These are phyloP conservation scores for Trypanosoma mega DNA, from an alignment of 208 protist genomes.

Conservation along the genomic window DNA sequence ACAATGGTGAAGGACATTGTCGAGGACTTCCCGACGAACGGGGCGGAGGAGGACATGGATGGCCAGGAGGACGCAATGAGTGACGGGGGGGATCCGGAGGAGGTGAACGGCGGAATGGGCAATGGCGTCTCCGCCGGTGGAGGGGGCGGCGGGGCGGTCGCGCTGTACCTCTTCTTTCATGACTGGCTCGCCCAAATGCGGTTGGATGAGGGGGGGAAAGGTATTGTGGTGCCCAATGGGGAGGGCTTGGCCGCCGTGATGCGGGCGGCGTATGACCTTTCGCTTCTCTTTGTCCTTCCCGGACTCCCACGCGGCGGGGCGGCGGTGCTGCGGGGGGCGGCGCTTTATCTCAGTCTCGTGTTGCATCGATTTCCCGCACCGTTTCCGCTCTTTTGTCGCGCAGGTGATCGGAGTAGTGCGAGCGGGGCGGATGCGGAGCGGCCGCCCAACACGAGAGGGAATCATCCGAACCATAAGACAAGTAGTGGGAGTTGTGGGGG, in stretches of 20 bases:
- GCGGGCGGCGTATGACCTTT: constrained; percentile 68
- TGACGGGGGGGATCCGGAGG: constrained; percentile 15
- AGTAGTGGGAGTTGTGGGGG: constrained; percentile 11
- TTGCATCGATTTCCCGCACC: constrained; percentile 64
- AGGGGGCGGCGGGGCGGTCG: constrained; percentile 27
- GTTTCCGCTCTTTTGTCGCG: constrained; percentile 61
- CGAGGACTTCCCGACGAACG: constrained; percentile 31
- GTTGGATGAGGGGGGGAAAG: constrained; percentile 21
- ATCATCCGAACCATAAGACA: too few species aligned
- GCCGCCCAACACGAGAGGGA: background rate
- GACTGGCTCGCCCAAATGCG: constrained; percentile 59
- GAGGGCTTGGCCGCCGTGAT: constrained; percentile 58
- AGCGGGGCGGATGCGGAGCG: background rate
- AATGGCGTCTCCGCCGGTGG: constrained; percentile 7
- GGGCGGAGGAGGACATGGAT: constrained; percentile 29
- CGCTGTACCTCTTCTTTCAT: constrained; percentile 62
- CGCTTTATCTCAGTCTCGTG: constrained; percentile 68
- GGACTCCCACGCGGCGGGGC: constrained; percentile 32
- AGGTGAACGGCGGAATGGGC: background rate
- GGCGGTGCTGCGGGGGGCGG: constrained; percentile 36
- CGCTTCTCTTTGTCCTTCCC: constrained; percentile 37
- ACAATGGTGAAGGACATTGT: constrained; percentile 61
- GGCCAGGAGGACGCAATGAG: constrained; percentile 27
- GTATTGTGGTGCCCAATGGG: constrained; percentile 38
- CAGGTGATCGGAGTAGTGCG: constrained; percentile 13